Base-by-base conservation (phyloP, 2,329 filamentous ascomycete genomes). In the Biscogniauxia mediterranea region DNA sequence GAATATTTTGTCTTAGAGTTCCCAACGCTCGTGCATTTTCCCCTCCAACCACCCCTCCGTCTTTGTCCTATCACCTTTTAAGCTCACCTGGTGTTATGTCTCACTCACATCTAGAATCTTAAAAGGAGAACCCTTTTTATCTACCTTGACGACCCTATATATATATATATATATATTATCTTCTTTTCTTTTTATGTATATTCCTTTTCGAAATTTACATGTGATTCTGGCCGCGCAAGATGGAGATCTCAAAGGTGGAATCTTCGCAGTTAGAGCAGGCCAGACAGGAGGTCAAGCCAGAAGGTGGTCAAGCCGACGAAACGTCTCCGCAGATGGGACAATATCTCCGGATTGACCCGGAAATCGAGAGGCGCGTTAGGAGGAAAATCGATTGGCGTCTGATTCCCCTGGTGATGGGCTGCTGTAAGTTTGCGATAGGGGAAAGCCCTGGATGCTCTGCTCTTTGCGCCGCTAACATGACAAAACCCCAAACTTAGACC, bases 331-430 rank as follows among this genome's bases (percentile, higher is more conserved):
- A 56, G 49, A 20, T 9, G 17, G 15, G 38, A 46, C 38, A 46
- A 9, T 8, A 5, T 17, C 28, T 61, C 58, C 53, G 67, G 15
- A 69, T 75, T 59, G 70, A 75, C 38, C 69, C 69, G 3, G 72
- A 49, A 9, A 52, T 70, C 4, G 75, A 77, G 65, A 73, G 65
- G 57, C 66, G 73, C 2, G 69, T 77, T n/a, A 63, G 73, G 55
- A 70, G 70, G 50, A 77, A 77, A 60, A 70, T 76, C 11, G 75
- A 77, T 60, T 58, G 67, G n/a, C 61, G 61, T 6, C 62, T 77
- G 15, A 61, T 76, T n/a, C 64, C 71, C 2, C 64, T 77, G 21
- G 68, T 74, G 2, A 74, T 74, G 62, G 61, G 68, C 13, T 66
- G 69, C 38, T 76, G 71, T 75, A 61, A 58, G 55, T 52, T 13